A percentile compares a stretch with the other conserved stretches of the same genome.
phyloP scores from a whole-genome alignment of 169 alveolate genomes.

The Plasmodium chabaudi region DNA sequence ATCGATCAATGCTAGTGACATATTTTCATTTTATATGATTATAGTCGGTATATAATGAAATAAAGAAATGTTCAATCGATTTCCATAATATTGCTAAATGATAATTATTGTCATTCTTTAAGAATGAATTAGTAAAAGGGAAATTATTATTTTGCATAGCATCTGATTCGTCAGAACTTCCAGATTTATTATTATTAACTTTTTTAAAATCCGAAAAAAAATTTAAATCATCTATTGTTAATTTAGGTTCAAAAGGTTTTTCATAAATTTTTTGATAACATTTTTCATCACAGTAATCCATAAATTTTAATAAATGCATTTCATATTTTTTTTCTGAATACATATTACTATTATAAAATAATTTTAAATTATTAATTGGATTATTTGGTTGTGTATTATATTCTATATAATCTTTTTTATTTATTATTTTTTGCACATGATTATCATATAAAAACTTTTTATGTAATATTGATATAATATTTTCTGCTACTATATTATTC shows the following conservation, averaged over 20 bases:
- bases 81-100: slow-evolving; percentile 45
- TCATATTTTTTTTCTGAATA: too few relatives aligned
- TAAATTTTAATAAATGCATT: too few relatives aligned
- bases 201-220: slow-evolving; percentile 43
- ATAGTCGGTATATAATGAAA: slow-evolving; percentile 3
- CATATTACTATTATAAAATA: too few relatives aligned
- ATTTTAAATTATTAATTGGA: too few relatives aligned
- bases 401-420: background rate
- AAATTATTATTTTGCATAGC: slow-evolving; percentile 7
- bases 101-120: background rate
- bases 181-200: background rate
- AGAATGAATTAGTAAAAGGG: background rate
- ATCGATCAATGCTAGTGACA: background rate
- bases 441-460: slow-evolving; percentile 44
- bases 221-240: slow-evolving; percentile 1
- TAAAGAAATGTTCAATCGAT: slow-evolving; percentile 30
- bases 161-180: slow-evolving; percentile 24
- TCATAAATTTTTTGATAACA: too few relatives aligned
- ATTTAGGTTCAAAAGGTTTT: too few relatives aligned
- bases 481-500: slow-evolving; percentile 5
- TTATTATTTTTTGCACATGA: slow-evolving; percentile 31
- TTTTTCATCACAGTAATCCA: too few relatives aligned
- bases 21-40: slow-evolving; percentile 15
- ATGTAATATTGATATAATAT: slow-evolving; percentile 7
- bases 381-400: too few relatives aligned